Evolutionary conservation across 768 basidiomycete genomes (phyloP).

Genomic region (Peribolospora kevripleyi): DNA sequence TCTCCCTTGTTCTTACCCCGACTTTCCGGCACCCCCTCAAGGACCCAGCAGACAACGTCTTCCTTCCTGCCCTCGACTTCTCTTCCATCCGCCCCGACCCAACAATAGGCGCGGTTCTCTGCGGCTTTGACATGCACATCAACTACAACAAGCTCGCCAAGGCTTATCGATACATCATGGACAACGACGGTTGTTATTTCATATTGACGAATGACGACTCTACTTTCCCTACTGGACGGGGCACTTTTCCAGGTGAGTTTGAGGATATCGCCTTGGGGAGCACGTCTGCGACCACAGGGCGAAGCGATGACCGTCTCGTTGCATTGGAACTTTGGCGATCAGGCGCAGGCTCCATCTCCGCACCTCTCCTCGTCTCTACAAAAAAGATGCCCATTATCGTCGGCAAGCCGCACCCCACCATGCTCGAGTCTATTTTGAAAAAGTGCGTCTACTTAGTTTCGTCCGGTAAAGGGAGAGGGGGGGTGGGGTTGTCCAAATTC

Average conservation of each 20-base stretch:
- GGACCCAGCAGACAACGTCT: constrained; percentile 64
- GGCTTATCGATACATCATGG: constrained; percentile 63
- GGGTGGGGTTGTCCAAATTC: background rate
- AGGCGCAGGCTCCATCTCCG: constrained; percentile 49
- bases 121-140: constrained; percentile 61
- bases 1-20: background rate
- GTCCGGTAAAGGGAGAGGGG: background rate
- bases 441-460: constrained; percentile 25
- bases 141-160: constrained; percentile 89
- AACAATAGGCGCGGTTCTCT: constrained; percentile 71
- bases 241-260: constrained; percentile 45
- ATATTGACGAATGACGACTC: constrained; percentile 81
- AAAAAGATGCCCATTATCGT: constrained; percentile 48
- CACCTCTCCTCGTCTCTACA: constrained; percentile 44
- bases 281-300: background rate
- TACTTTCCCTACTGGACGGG: constrained; percentile 46
- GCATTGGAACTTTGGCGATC: background rate
- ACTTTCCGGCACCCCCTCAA: constrained; percentile 17
- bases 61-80: constrained; percentile 48
- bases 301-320: background rate
- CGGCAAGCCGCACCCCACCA: constrained; percentile 72
- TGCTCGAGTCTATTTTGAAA: constrained; percentile 78
- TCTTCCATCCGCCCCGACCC: constrained; percentile 32
- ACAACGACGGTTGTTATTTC: constrained; percentile 41
- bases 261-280: background rate